Base-by-base conservation (phyloP, 768 basidiomycete genomes). In the Clitopilus passeckerianus region DNA sequence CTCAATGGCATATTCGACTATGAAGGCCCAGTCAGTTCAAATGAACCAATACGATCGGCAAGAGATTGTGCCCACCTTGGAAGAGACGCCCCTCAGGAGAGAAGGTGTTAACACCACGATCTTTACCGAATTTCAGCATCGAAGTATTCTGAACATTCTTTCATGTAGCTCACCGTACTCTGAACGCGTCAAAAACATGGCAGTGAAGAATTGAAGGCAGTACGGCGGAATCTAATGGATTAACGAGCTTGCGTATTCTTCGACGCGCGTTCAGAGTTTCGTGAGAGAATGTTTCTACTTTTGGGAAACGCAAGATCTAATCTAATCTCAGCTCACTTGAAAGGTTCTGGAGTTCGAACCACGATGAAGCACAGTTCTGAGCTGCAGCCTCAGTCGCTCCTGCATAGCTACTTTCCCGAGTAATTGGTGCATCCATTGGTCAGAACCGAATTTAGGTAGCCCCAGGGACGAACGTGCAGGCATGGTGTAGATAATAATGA, bases 81-180 rank as follows among this genome's bases (percentile, higher is more conserved):
- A 98, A 99, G 62, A 99, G 77, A 70, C 96, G 95, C 46, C 96
- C 95, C 75, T 98, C 96, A 9, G 96, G 96, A 16, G 96, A 98
- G 80, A 98, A 98, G 64, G 96, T 98, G 80, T 97, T 98, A 59
- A 98, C 95, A 80, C 95, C 95, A 68, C 95, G 89, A 75, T 98
- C 95, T 93, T 66, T 37, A 55, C 56, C 24, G 27, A 53, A 59
- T 5, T 23, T 61, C 10, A 57, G 9, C 23, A 34, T 20, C 12
- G 5, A 1, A 59, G 5, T 20, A n/a, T 10, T 0, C 3, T 35
- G 22, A 41, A 35, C 35, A 33, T 55, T 71, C 52, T 59, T 50
- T 41, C n/a, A 41, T 41, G 30, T 15, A 30, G 61, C 76, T 54
- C 64, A 91, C 93, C 93, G 75, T 94, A 95, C 82, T 95, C 93